phyloP scores from a whole-genome alignment of 2,329 filamentous ascomycete genomes.

The Teratosphaeria zuluensis region DNA sequence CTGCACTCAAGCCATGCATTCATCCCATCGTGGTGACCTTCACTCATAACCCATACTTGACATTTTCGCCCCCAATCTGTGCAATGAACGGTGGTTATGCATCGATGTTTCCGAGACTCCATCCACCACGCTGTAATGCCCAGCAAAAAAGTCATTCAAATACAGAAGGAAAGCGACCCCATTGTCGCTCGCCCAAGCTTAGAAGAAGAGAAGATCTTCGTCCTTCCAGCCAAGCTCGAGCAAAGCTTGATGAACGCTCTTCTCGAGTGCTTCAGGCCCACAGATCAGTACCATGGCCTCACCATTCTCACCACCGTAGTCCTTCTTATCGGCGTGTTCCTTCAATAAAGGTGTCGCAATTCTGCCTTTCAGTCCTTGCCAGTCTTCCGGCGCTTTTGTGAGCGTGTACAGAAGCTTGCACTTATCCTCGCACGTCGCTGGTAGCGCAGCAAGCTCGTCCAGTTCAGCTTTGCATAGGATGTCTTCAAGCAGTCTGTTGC shows the following conservation, averaged over 20 bases:
- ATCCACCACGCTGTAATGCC: neutral
- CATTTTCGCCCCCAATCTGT: too few relatives aligned
- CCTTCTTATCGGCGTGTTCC: constrained; percentile 39
- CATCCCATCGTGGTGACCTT: neutral
- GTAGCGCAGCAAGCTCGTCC: constrained; percentile 49
- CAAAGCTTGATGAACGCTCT: constrained; percentile 49
- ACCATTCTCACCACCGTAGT: constrained; percentile 25
- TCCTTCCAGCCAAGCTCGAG: constrained; percentile 60
- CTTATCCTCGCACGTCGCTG: constrained; percentile 35
- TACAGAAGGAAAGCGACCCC: neutral
- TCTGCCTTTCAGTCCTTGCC: constrained; percentile 59
- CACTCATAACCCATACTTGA: too few relatives aligned
- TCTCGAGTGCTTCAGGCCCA: constrained; percentile 67
- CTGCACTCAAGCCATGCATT: neutral
- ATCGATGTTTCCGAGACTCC: neutral
- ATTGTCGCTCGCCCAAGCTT: neutral
- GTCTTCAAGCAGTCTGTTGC: constrained; percentile 67
- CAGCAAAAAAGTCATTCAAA: neutral
- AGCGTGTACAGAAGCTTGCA: constrained; percentile 62
- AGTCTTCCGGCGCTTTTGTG: constrained; percentile 51
- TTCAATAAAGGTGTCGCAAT: constrained; percentile 55
- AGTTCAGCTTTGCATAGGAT: constrained; percentile 72
- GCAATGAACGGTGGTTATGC: neutral
- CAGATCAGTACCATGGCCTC: constrained; percentile 63
- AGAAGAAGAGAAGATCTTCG: constrained; percentile 69